phyloP scores from a whole-genome alignment of 1,139 yeast species.

The Nakaseomyces bracarensis region DNA sequence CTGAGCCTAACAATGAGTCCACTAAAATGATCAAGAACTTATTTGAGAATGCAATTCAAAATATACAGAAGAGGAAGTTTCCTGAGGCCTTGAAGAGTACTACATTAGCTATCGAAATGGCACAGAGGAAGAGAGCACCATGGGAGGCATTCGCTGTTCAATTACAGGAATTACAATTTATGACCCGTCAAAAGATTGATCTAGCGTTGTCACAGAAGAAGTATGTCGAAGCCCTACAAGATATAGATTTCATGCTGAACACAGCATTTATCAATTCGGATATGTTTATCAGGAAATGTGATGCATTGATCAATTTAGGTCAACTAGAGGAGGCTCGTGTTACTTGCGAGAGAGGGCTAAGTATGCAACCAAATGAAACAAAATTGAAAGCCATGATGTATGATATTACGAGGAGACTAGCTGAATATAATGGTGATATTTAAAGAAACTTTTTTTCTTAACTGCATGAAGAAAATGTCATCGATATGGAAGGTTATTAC shows the following conservation, averaged over 20 bases:
- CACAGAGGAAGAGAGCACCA: conserved; percentile 61
- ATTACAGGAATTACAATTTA: conserved; percentile 63
- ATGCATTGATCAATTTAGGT: conserved; percentile 61
- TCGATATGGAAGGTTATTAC: conserved; percentile 12
- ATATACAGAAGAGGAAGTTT: conserved; percentile 53
- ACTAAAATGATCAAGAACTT: conserved; percentile 63
- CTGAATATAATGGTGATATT: conserved; percentile 28
- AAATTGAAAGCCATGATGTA: conserved; percentile 33
- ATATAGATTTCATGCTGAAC: conserved; percentile 66
- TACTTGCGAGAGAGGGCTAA: conserved; percentile 69
- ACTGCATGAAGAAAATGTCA: no score
- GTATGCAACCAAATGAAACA: conserved; percentile 50
- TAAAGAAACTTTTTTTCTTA: no score
- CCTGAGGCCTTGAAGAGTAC: conserved; percentile 69
- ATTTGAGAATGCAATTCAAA: conserved; percentile 61
- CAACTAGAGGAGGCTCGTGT: conserved; percentile 65
- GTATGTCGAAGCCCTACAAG: conserved; percentile 69
- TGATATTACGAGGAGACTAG: conserved; percentile 24
- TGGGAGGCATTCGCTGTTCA: conserved; percentile 81
- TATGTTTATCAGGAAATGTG: conserved; percentile 75
- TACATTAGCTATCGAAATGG: conserved; percentile 72
- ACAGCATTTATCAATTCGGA: conserved; percentile 62
- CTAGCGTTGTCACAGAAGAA: conserved; percentile 59
- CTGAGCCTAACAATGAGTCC: conserved; percentile 55
- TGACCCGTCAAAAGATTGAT: conserved; percentile 76